Conservation (phyloP, 176 grass and related monocot species). For the Avena eriantha region DNA sequence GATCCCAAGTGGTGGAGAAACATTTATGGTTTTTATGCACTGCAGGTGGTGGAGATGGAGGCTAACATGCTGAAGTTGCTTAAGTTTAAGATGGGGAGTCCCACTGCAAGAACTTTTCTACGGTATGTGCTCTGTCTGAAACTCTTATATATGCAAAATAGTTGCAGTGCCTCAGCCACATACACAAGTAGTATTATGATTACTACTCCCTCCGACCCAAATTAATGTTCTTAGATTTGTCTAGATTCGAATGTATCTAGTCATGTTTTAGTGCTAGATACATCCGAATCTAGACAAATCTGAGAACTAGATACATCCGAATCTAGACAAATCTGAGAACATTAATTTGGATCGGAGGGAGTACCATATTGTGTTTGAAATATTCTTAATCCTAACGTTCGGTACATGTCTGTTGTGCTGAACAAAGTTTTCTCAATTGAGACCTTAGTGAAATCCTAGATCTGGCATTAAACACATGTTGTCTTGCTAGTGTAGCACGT, state of each 20-base stretch:
- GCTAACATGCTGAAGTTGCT: conserved; percentile 49
- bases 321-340: no score
- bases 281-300: no score
- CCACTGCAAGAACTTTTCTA: conserved; percentile 64
- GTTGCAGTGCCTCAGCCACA: conserved; percentile 29
- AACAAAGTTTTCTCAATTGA: background rate
- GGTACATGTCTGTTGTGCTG: background rate
- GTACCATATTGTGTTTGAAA: background rate
- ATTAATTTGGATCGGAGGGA: no score
- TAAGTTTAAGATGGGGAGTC: conserved; percentile 49
- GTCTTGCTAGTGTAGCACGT: background rate
- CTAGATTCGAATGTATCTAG: no score
- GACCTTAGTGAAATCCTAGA: background rate
- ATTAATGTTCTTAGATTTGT: no score
- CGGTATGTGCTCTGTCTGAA: conserved; percentile 27
- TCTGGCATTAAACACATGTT: background rate
- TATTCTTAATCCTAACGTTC: background rate
- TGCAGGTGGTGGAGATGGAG: conserved; percentile 66
- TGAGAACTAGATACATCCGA: no score
- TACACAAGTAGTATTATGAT: background rate
- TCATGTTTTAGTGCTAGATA: no score
- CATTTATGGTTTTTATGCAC: conserved; percentile 19
- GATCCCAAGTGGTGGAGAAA: background rate
- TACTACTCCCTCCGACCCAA: no score
- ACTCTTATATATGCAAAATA: background rate